Evolutionary conservation across 2,329 filamentous ascomycete species (phyloP), one percentile per base, ranked within the genome.

Genomic region (Coleophoma crateriformis): DNA sequence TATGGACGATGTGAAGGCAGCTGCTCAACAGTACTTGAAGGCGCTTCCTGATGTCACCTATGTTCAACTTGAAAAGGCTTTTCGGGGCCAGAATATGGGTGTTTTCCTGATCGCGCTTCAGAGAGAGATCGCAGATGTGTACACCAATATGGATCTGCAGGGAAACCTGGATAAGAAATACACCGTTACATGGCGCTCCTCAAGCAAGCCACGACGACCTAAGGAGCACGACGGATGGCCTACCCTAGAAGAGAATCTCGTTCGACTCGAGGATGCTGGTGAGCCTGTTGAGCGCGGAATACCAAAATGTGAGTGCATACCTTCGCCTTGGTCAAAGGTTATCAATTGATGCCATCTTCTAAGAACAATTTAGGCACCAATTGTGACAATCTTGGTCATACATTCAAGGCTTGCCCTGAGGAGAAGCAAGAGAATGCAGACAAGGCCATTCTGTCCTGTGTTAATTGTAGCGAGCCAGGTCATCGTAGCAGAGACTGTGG

Each of bases 141-240:
- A 83, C 56, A 87, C 82, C 52, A 84, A 86, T 66, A 85, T 88
- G 79, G 84, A 88, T 55, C 69, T 88, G 1, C 84, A 88, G 60
- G 85, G 85, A 5, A 79, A 85, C 53, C 69, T 85, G 17, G 76
- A 77, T 50, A 82, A 82, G 65, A 82, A 82, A 62, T 88, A 77
- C 58, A 77, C 76, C 1, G 71, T 88, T 45, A 79, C 78, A 0
- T 82, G 84, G 61, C 79, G 85, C 45, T 81, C 83, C 57, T 74
- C 73, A 1, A 66, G 75, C 33, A 79, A 79, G 55, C 78, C 84
- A 0, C 65, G 69, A 17, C 78, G 82, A 3, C 78, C 78, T 32
- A 78, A 78, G 46, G 79, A 87, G 64, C 73, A 72, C 17, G 72
- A 78, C 1, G 64, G 70, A 1, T 89, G 83, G 81, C 85, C 85